A percentile compares a stretch with the other conserved stretches of the same genome.
These are phyloP conservation scores for Coriolopsis trogii DNA, from an alignment of 1,284 basidiomycete species.

Conservation along the genomic window DNA sequence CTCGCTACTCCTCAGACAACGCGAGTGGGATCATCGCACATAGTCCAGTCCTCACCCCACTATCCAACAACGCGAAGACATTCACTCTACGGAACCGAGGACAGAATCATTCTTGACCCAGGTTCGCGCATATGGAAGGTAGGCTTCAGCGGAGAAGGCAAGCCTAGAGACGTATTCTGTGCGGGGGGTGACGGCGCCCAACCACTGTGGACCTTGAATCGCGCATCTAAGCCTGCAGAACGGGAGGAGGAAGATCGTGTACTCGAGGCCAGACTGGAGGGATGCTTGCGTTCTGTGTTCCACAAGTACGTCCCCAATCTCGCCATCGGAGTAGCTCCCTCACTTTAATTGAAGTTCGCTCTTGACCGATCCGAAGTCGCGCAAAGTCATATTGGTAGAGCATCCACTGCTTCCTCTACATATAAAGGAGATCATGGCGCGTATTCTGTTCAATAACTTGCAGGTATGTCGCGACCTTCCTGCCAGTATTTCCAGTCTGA, in stretches of 20 bases:
- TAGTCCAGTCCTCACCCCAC: conserved; percentile 71
- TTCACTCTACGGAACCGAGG: conserved; percentile 85
- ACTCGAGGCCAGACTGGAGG: conserved; percentile 70
- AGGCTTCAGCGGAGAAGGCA: conserved; percentile 88
- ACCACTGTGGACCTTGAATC: conserved; percentile 62
- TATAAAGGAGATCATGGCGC: conserved; percentile 87
- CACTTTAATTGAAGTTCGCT: conserved; percentile 63
- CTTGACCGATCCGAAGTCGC: conserved; percentile 89
- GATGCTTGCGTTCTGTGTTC: conserved; percentile 76
- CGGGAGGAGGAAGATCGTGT: conserved; percentile 73
- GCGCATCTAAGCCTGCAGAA: conserved; percentile 55
- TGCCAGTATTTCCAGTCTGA: conserved; percentile 1
- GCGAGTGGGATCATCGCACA: conserved; percentile 48
- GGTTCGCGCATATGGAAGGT: conserved; percentile 88
- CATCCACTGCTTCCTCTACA: conserved; percentile 85
- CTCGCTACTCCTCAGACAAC: conserved; percentile 55
- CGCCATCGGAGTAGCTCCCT: conserved; percentile 10
- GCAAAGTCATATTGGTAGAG: conserved; percentile 92
- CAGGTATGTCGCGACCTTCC: conserved; percentile 56
- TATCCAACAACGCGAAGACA: conserved; percentile 77
- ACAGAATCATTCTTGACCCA: conserved; percentile 83
- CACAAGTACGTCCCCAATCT: conserved; percentile 66
- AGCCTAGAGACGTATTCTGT: conserved; percentile 76
- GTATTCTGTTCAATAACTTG: conserved; percentile 87
- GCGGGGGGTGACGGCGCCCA: conserved; percentile 44